Conservation (phyloP, 179 eudicot species). For the Gypsophila paniculata region DNA sequence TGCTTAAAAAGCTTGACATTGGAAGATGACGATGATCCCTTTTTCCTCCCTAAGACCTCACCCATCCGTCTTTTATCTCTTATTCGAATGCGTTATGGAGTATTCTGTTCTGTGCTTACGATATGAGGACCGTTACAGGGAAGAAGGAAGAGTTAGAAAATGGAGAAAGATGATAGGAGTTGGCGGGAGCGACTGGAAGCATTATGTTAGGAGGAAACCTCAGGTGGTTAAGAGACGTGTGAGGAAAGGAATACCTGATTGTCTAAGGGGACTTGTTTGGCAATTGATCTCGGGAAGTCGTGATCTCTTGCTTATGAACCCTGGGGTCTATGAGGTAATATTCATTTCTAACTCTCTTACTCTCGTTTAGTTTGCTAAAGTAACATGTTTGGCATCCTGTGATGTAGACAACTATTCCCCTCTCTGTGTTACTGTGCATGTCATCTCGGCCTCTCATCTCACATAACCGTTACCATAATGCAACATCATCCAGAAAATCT, state of each 20-base stretch:
- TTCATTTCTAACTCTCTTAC: neutral
- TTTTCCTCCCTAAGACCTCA: neutral
- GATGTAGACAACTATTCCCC: constrained; percentile 5
- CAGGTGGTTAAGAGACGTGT: constrained; percentile 81
- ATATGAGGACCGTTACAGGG: constrained; percentile 44
- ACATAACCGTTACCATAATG: neutral
- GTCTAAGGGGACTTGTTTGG: constrained; percentile 98
- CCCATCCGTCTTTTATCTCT: neutral
- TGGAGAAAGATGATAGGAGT: constrained; percentile 99
- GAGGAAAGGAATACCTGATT: constrained; percentile 95
- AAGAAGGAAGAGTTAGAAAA: constrained; percentile 81
- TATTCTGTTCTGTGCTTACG: constrained; percentile 19
- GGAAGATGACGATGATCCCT: neutral
- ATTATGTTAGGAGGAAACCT: constrained; percentile 75
- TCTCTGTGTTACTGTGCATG: neutral
- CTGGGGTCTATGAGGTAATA: constrained; percentile 88
- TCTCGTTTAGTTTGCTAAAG: neutral
- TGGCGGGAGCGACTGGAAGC: constrained; percentile 97
- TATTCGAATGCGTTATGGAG: neutral
- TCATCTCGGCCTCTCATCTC: neutral
- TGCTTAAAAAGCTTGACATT: neutral
- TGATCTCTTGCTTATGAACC: constrained; percentile 91
- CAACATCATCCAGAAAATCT: neutral
- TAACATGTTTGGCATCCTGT: constrained; percentile 7
- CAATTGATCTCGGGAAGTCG: constrained; percentile 94